phyloP scores from a whole-genome alignment of 352 stramenopile genomes.

The Globisporangium splendens region DNA sequence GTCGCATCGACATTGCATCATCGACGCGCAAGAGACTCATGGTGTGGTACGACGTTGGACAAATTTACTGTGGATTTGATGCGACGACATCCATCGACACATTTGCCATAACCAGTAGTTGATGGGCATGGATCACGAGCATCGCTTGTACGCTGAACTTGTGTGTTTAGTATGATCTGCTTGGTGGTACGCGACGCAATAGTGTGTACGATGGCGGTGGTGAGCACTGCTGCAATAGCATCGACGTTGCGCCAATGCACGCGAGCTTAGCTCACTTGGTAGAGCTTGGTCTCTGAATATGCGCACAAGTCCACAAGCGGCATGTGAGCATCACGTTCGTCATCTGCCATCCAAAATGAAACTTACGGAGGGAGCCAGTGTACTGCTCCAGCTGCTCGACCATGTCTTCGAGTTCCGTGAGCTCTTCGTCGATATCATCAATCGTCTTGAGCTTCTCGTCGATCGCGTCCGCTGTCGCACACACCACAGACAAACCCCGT shows the following conservation, averaged over 20 bases:
- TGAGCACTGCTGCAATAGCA: too few relatives aligned
- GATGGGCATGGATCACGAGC: too few relatives aligned
- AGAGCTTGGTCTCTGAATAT: constrained; percentile 65
- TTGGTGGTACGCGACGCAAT: too few relatives aligned
- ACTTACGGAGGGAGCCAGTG: constrained; percentile 65
- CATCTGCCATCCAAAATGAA: neutral
- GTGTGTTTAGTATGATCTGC: too few relatives aligned
- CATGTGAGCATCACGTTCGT: constrained; percentile 5
- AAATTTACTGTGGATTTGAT: too few relatives aligned
- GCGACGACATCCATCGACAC: too few relatives aligned
- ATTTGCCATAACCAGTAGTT: too few relatives aligned
- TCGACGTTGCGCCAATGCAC: too few relatives aligned
- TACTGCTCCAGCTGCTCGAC: constrained; percentile 84
- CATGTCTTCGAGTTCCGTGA: constrained; percentile 85
- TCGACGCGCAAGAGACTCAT: too few relatives aligned
- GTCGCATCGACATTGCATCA: too few relatives aligned
- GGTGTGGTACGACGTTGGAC: too few relatives aligned
- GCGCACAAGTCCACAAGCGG: neutral
- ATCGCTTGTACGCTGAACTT: neutral
- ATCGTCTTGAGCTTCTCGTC: constrained; percentile 77
- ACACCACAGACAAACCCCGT: neutral
- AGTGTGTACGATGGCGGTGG: too few relatives aligned
- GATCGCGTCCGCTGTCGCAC: constrained; percentile 39
- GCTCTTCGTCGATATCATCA: constrained; percentile 80
- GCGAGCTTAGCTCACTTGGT: constrained; percentile 36